Conservation (phyloP, 108 stramenopile genomes). For the Nitzschia sp. region DNA sequence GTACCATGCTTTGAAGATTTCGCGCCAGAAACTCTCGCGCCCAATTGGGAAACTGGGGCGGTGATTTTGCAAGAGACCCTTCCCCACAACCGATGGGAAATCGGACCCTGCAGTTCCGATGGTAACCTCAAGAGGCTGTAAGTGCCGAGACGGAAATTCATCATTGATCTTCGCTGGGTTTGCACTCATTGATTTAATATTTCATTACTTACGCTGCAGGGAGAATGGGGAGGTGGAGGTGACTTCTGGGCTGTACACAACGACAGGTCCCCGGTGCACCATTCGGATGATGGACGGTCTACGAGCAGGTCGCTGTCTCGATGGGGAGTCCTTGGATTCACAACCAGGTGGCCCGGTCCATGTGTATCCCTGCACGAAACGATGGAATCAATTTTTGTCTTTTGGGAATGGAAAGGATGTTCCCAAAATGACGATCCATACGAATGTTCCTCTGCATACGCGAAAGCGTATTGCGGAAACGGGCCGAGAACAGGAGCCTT, state of each 20-base stretch:
- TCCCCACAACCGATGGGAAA: constrained; percentile 77
- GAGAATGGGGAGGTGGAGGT: constrained; percentile 63
- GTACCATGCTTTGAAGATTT: constrained; percentile 79
- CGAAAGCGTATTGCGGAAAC: constrained; percentile 39
- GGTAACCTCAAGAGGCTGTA: constrained; percentile 66
- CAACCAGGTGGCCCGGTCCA: constrained; percentile 71
- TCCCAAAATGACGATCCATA: constrained; percentile 65
- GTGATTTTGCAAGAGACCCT: constrained; percentile 80
- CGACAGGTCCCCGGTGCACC: constrained; percentile 75
- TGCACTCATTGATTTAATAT: background rate
- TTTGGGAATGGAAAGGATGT: constrained; percentile 79
- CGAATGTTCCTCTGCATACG: constrained; percentile 63
- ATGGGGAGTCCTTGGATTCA: constrained; percentile 56
- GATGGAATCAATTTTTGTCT: constrained; percentile 86
- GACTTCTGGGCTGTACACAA: constrained; percentile 59
- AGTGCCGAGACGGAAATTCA: constrained; percentile 20
- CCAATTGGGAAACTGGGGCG: constrained; percentile 81
- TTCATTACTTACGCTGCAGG: constrained; percentile 20
- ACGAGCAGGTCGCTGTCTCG: constrained; percentile 76
- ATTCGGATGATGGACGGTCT: constrained; percentile 75
- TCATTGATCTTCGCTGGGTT: too few relatives aligned
- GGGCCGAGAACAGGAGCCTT: constrained; percentile 48
- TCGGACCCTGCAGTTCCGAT: constrained; percentile 85
- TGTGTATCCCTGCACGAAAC: constrained; percentile 75
- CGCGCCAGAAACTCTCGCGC: constrained; percentile 61